A percentile compares a stretch with the other conserved stretches of the same genome.
phyloP scores from a whole-genome alignment of 2,329 filamentous ascomycete species.

The Neonectria sp. region DNA sequence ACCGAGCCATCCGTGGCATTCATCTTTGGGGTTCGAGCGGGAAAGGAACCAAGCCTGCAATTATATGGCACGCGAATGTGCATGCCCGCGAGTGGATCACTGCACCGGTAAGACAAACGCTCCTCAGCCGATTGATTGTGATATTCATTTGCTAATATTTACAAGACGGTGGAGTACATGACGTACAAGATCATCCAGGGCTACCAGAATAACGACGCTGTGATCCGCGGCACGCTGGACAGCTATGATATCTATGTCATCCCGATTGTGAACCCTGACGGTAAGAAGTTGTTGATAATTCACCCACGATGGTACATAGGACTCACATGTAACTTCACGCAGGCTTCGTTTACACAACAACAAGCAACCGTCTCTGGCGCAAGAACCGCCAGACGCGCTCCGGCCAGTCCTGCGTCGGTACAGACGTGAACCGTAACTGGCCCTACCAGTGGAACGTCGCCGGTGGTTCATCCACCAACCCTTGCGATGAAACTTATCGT shows the following conservation, averaged over 20 bases:
- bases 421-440: slow-evolving; percentile 75
- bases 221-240: slow-evolving; percentile 59
- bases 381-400: slow-evolving; percentile 67
- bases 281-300: slow-evolving; percentile 48
- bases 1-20: slow-evolving; percentile 71
- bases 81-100: slow-evolving; percentile 75
- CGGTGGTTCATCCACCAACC: slow-evolving; percentile 66
- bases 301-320: rapidly evolving
- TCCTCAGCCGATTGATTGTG: background rate
- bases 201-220: slow-evolving; percentile 34
- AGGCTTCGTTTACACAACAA: slow-evolving; percentile 66
- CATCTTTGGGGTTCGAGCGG: slow-evolving; percentile 67
- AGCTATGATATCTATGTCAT: slow-evolving; percentile 78
- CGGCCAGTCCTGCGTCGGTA: slow-evolving; percentile 62
- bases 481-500: slow-evolving; percentile 66
- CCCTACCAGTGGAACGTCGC: slow-evolving; percentile 66
- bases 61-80: slow-evolving; percentile 71
- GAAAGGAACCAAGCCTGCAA: slow-evolving; percentile 63
- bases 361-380: slow-evolving; percentile 71
- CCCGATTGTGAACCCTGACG: slow-evolving; percentile 74
- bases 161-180: slow-evolving; percentile 43
- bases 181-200: slow-evolving; percentile 40
- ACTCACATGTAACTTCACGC: background rate
- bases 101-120: slow-evolving; percentile 58
- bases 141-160: rapidly evolving